These are phyloP conservation scores for Phaeosphaeriaceae sp. DNA, from an alignment of 2,329 filamentous ascomycete genomes.

Conservation along the genomic window DNA sequence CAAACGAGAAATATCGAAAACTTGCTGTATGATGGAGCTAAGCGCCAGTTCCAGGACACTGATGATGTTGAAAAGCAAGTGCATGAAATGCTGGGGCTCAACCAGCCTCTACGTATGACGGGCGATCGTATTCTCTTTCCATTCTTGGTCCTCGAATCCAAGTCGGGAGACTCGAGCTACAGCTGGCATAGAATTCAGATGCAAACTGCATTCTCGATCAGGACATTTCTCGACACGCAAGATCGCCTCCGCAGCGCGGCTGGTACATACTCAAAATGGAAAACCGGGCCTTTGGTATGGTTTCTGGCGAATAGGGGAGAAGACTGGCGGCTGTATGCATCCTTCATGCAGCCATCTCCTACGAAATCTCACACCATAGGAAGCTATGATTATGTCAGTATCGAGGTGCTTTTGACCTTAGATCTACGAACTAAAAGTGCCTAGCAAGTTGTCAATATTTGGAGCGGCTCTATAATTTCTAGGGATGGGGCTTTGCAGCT, in stretches of 20 bases:
- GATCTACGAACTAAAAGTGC: too few relatives aligned
- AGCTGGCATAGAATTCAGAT: conserved; percentile 22
- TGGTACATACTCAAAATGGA: conserved; percentile 18
- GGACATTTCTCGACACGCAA: conserved; percentile 17
- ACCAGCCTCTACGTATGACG: conserved; percentile 16
- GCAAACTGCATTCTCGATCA: conserved; percentile 23
- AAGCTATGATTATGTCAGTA: too few relatives aligned
- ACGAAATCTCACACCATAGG: too few relatives aligned
- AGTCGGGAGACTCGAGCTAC: conserved; percentile 15
- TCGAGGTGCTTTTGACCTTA: too few relatives aligned
- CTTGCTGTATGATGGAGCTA: conserved; percentile 1
- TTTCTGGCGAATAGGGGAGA: conserved; percentile 23
- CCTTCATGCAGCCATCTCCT: too few relatives aligned
- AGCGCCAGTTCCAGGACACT: background rate
- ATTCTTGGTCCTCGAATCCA: conserved; percentile 27
- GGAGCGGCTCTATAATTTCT: conserved; percentile 23
- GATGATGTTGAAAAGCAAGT: too few relatives aligned
- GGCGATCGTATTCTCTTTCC: conserved; percentile 19
- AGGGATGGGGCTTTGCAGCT: conserved; percentile 23
- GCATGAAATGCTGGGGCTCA: too few relatives aligned
- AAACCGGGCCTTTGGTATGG: conserved; percentile 25
- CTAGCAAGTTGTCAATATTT: conserved; percentile 12
- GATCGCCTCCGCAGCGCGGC: conserved; percentile 10
- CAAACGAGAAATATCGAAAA: conserved; percentile 16
- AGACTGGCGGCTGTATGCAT: conserved; percentile 25